These are phyloP conservation scores for Nepenthes alata DNA, from an alignment of 179 eudicot genomes.

Conservation along the genomic window DNA sequence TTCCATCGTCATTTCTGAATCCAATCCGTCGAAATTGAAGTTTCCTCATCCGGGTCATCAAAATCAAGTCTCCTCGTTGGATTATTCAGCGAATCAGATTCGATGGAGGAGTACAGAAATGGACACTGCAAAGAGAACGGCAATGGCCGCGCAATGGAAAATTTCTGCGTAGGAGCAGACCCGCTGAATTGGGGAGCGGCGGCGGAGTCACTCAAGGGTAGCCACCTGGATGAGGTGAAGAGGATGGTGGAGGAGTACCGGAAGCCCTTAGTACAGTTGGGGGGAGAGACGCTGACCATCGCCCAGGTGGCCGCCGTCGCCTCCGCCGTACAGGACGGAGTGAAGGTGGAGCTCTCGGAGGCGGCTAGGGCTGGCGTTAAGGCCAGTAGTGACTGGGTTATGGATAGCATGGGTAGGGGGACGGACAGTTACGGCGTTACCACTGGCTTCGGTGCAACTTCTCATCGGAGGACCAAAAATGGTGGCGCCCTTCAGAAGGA, in stretches of 20 bases:
- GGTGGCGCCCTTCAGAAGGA: conserved; percentile 22
- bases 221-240: conserved; percentile 49
- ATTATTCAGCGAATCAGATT: too few species aligned
- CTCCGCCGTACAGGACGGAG: conserved; percentile 14
- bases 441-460: conserved; percentile 21
- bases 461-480: conserved; percentile 17
- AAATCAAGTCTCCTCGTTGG: too few species aligned
- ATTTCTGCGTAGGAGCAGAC: conserved; percentile 17
- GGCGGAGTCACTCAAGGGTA: conserved; percentile 38
- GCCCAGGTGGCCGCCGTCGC: conserved; percentile 47
- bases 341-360: conserved; percentile 17
- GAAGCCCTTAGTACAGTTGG: conserved; percentile 27
- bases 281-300: conserved; percentile 39
- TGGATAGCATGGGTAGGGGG: conserved; percentile 17
- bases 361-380: conserved; percentile 15
- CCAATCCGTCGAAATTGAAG: background rate
- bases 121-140: conserved; percentile 8
- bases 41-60: background rate
- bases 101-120: background rate
- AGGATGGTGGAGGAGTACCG: conserved; percentile 47
- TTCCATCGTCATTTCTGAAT: background rate
- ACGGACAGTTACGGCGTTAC: conserved; percentile 20
- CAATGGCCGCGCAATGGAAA: conserved; percentile 4
- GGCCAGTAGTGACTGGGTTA: conserved; percentile 23
- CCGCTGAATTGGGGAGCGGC: conserved; percentile 53